Percentiles rank a stretch among this genome's conserved stretches.
phyloP scores from a whole-genome alignment of 495 filamentous ascomycete genomes.

The Aspergillus conjunctus region DNA sequence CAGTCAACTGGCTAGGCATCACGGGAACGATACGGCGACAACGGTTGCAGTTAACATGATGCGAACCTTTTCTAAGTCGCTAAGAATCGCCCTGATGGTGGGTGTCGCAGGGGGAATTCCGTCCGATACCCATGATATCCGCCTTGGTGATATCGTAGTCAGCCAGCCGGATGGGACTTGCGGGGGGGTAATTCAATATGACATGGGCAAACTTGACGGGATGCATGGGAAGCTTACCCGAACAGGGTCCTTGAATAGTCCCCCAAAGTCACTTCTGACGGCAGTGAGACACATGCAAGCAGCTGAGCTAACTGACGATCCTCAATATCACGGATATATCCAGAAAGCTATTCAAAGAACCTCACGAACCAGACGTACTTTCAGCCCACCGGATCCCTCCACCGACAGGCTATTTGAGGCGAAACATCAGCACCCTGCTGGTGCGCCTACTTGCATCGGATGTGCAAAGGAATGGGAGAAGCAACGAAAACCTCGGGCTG shows the following conservation, averaged over 20 bases:
- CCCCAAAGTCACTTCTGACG: constrained; percentile 5
- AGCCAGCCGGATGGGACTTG: constrained; percentile 5
- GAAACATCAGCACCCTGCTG: neutral
- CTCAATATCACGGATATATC: neutral
- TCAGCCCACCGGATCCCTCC: neutral
- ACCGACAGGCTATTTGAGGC: neutral
- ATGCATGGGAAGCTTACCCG: neutral
- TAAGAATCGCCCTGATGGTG: constrained; percentile 21
- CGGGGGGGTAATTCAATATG: constrained; percentile 6
- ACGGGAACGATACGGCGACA: constrained; percentile 43
- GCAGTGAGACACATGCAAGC: neutral
- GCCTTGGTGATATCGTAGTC: neutral
- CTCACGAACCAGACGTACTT: neutral
- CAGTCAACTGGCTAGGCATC: constrained; percentile 37
- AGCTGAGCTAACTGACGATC: neutral
- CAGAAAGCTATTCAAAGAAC: neutral
- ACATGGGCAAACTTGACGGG: neutral
- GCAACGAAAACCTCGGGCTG: neutral
- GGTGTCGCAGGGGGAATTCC: constrained; percentile 10
- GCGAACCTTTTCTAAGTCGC: constrained; percentile 43
- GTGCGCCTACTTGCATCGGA: neutral
- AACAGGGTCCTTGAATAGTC: constrained; percentile 4
- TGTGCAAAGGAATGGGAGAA: neutral
- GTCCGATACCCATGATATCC: neutral
- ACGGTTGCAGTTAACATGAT: constrained; percentile 43